These are phyloP conservation scores for Schizothecium vesticola DNA, from an alignment of 495 filamentous ascomycete species.

Conservation along the genomic window DNA sequence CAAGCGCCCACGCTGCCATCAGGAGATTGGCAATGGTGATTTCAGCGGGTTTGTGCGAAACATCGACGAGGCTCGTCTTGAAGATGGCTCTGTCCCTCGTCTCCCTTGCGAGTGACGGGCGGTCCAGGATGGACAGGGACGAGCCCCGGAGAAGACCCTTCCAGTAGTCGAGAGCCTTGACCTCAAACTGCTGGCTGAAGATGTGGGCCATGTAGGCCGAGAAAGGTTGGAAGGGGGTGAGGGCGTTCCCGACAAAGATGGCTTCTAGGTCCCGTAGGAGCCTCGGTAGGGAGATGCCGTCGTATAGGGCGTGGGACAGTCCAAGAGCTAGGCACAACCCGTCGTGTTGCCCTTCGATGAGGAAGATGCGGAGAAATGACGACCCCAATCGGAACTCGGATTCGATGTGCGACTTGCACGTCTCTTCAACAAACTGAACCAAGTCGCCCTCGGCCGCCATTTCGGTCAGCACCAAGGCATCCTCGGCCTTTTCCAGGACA, in stretches of 20 bases:
- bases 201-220: conserved; percentile 52
- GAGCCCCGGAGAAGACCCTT: conserved; percentile 47
- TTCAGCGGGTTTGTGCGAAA: conserved; percentile 36
- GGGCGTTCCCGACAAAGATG: conserved; percentile 24
- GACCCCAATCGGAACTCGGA: conserved; percentile 45
- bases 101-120: conserved; percentile 16
- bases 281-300: conserved; percentile 60
- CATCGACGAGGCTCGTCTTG: conserved; percentile 33
- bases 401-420: conserved; percentile 46
- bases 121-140: conserved; percentile 40
- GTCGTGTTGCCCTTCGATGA: conserved; percentile 42
- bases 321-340: conserved; percentile 56
- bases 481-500: conserved; percentile 47
- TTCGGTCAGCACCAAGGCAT: conserved; percentile 37
- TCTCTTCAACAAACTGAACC: conserved; percentile 32
- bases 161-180: conserved; percentile 51
- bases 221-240: conserved; percentile 48
- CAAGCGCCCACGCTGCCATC: conserved; percentile 57
- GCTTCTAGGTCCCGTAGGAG: conserved; percentile 47
- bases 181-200: conserved; percentile 18
- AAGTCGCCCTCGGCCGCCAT: conserved; percentile 32
- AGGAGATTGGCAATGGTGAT: conserved; percentile 54
- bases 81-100: conserved; percentile 10
- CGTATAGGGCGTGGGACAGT: conserved; percentile 69
- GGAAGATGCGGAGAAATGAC: conserved; percentile 55